phyloP scores from a whole-genome alignment of 1,284 basidiomycete genomes.

The Pseudozyma sp. region DNA sequence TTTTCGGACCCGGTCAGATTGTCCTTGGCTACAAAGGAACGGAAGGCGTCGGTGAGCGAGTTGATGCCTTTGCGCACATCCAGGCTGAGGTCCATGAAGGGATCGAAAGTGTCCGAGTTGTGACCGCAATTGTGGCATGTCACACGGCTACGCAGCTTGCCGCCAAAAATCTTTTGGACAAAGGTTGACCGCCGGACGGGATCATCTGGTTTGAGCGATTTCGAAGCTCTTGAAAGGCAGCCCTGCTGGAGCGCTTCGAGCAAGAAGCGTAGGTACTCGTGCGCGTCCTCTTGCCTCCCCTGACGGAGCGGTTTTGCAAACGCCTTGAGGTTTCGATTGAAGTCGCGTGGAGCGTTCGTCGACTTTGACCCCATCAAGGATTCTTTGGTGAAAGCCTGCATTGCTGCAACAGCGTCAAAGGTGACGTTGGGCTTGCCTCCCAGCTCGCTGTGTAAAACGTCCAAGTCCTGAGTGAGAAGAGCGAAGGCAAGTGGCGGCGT shows the following conservation, averaged over 20 bases:
- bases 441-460: slow-evolving; percentile 70
- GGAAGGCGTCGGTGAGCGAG: slow-evolving; percentile 80
- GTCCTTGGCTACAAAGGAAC: slow-evolving; percentile 85
- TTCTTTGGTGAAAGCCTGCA: slow-evolving; percentile 76
- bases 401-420: slow-evolving; percentile 59
- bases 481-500: slow-evolving; percentile 87
- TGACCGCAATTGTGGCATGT: slow-evolving; percentile 85
- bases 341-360: slow-evolving; percentile 52
- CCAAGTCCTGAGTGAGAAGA: slow-evolving; percentile 73
- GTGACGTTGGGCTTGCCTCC: slow-evolving; percentile 46
- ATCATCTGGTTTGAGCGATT: slow-evolving; percentile 72
- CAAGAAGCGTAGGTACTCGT: slow-evolving; percentile 95
- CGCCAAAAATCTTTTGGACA: slow-evolving; percentile 94
- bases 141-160: slow-evolving; percentile 89
- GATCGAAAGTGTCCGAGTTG: slow-evolving; percentile 96
- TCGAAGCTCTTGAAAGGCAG: slow-evolving; percentile 78
- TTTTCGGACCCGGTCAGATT: slow-evolving; percentile 89
- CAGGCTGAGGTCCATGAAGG: slow-evolving; percentile 84
- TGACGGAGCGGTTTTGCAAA: slow-evolving; percentile 90
- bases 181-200: slow-evolving; percentile 87
- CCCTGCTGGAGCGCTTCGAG: slow-evolving; percentile 91
- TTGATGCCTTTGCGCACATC: slow-evolving; percentile 72
- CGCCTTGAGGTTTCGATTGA: slow-evolving; percentile 70
- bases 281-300: slow-evolving; percentile 96
- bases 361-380: slow-evolving; percentile 37